Base-by-base conservation (phyloP, 345 rosid genomes). In the Moringa oleifera region DNA sequence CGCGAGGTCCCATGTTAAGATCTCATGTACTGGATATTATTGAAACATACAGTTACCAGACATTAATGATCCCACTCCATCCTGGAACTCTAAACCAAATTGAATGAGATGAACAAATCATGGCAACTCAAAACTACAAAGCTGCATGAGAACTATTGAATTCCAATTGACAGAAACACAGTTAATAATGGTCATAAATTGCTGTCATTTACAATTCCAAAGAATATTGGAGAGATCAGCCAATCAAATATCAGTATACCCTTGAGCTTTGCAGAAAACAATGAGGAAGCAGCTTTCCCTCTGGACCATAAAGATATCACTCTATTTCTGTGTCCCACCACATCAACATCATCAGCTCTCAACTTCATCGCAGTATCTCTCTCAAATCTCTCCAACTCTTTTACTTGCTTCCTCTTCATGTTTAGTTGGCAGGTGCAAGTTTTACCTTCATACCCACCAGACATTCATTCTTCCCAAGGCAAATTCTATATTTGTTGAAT, bases 401-500 rank as follows among this genome's bases (percentile, higher is more conserved):
- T 53, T 53, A 31, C 51, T 20, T 28, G 59, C 50, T 15, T 4
- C 47, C 6, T 41, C 47, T 41, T 41, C 13, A 15, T 4, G 2
- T 33, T 31, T 13, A 68, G 68, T 60, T 54, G 58, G 54, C 25
- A 31, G 33, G 49, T 7, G 25, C 20, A 57, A 33, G 46, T 36
- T 64, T 45, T n/a, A 25, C 53, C 63, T 21, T 50, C 12, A 33
- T 25, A 58, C 28, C 25, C 57, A 20, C 25, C 45, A 33, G 6
- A 1, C 50, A n/a, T n/a, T n/a, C n/a, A n/a, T n/a, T 79, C 50
- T 11, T 33, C 37, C 11, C 5, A 33, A 33, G 5, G 37, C 37
- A 11, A 4, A 33, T 63, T 25, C 45, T 53, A 60, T 47, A n/a
- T 68, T 63, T 62, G 58, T 59, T 47, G n/a, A 11, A 63, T 68